Evolutionary conservation across 2,329 filamentous ascomycete genomes (phyloP).

Genomic region (Dothistroma septosporum): DNA sequence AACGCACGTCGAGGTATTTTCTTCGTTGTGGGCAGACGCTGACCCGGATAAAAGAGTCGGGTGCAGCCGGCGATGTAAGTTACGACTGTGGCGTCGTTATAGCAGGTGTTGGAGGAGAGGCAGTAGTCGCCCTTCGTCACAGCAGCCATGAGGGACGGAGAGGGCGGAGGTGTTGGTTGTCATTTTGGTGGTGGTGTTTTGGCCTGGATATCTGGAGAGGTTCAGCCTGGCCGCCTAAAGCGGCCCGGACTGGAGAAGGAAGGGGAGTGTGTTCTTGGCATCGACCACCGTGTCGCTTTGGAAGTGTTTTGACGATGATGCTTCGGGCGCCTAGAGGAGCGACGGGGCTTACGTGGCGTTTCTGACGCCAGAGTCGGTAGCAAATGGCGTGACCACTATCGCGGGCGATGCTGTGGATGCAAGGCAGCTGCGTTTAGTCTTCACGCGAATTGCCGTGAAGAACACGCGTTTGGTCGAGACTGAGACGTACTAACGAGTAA

Average conservation of each 20-base stretch:
- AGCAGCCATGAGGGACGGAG: background rate
- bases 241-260: background rate
- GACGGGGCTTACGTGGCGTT: background rate
- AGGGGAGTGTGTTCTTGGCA: background rate
- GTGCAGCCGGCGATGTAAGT: constrained; percentile 5
- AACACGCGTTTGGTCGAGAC: constrained; percentile 39
- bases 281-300: background rate
- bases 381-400: constrained; percentile 38
- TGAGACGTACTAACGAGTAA: constrained; percentile 33
- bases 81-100: background rate
- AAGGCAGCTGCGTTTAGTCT: constrained; percentile 32
- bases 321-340: background rate
- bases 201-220: no score
- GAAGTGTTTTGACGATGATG: background rate
- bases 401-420: constrained; percentile 31
- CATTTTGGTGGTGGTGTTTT: background rate
- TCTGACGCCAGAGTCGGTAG: constrained; percentile 24
- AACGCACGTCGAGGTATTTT: background rate
- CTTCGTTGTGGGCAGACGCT: background rate
- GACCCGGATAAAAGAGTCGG: background rate
- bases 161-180: background rate
- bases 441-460: constrained; percentile 32
- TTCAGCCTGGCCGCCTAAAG: background rate
- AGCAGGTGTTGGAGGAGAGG: background rate
- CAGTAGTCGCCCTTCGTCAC: background rate